Evolutionary conservation across 2,329 filamentous ascomycete species (phyloP), one percentile per base, ranked within the genome.

Genomic region (Sporothrix pseudoabietina): DNA sequence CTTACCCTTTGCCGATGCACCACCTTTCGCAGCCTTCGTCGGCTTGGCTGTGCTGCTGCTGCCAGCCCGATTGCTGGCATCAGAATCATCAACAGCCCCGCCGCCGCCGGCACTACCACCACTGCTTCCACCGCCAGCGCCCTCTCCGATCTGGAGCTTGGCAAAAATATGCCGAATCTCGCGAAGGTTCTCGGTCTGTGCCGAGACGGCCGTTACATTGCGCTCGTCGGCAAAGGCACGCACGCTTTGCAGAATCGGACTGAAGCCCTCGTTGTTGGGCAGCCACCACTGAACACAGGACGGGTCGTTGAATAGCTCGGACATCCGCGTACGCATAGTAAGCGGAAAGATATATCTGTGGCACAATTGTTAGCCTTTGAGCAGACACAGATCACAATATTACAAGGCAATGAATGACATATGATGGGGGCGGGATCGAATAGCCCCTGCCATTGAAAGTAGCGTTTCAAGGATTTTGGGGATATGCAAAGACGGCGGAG

Each of bases 271-370:
- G 75, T 93, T 89, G 80, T 96, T 88, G 2, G 94, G 93, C 2
- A 98, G 87, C 96, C 96, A 99, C 93, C 94, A 98, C 73, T 91
- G 86, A 61, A 88, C 88, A 71, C 94, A 89, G 26, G 90, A 89
- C 16, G 89, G 87, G 59, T 93, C 88, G 74, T 87, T 85, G 86
- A 96, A 97, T 32, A 93, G 81, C 65, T 92, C 87, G 44, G 92
- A 89, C 87, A 98, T 91, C 76, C 91, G 90, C 44, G 83, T 85
- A 73, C 95, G 91, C 77, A 95, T 90, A 14, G 88, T 88, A 41
- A 89, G 84, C 0, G 94, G 91, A 77, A 93, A 94, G 32, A 97
- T 92, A 80, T 97, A 97, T 54, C 95, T 98, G 75, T 19, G n/a
- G 44, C 47, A 22, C 47, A 22, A 3, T 14, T 54, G 57, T 59